Evolutionary conservation across 2,329 filamentous ascomycete species (phyloP).

Genomic region (Fusarium sarcochroum): DNA sequence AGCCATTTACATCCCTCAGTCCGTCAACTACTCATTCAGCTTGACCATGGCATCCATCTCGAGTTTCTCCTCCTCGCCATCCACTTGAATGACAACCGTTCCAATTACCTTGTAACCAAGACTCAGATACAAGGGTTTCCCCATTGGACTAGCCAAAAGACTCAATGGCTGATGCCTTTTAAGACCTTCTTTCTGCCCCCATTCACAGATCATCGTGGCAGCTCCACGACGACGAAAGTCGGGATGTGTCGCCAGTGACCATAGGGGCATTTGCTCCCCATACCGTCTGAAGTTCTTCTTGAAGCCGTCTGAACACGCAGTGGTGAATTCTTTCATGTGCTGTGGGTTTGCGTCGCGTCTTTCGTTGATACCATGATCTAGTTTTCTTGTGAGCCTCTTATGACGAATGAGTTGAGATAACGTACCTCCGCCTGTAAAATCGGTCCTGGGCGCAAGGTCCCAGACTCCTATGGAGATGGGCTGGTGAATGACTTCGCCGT

Average conservation of each 20-base stretch:
- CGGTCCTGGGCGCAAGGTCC: conserved; percentile 1
- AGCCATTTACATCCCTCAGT: no score
- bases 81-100: conserved; percentile 5
- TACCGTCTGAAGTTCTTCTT: neutral
- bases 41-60: conserved; percentile 10
- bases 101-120: neutral
- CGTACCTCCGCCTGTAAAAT: conserved; percentile 7
- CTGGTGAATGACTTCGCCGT: neutral
- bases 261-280: neutral
- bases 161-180: neutral
- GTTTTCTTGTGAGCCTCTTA: neutral
- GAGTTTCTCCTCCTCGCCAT: conserved; percentile 12
- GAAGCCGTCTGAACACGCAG: neutral
- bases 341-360: conserved; percentile 6
- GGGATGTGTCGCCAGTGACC: conserved; percentile 8
- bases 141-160: conserved; percentile 1
- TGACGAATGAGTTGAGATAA: accelerated
- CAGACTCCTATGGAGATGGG: neutral
- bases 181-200: neutral
- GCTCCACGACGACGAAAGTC: conserved; percentile 2
- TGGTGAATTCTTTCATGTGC: conserved; percentile 1
- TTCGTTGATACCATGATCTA: conserved; percentile 21
- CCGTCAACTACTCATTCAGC: neutral
- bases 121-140: neutral
- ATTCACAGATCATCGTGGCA: conserved; percentile 15